These are phyloP conservation scores for Ophiosphaerella korrae DNA, from an alignment of 2,329 filamentous ascomycete species.

Conservation along the genomic window DNA sequence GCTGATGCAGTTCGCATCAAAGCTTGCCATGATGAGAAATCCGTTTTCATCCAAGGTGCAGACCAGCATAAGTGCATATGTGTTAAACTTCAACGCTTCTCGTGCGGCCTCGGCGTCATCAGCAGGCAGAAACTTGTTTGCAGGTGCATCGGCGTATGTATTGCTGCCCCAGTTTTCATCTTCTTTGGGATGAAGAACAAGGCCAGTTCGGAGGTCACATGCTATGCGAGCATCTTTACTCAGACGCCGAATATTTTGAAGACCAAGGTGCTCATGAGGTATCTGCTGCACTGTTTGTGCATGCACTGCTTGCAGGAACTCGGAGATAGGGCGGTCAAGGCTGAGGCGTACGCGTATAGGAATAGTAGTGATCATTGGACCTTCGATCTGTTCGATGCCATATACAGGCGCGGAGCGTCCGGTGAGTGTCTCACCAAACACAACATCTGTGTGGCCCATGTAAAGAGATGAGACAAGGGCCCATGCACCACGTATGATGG, in stretches of 20 bases:
- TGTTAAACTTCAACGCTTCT: slow-evolving; percentile 63
- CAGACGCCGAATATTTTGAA: slow-evolving; percentile 62
- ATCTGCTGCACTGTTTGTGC: slow-evolving; percentile 62
- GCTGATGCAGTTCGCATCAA: slow-evolving; percentile 65
- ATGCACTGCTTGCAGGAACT: slow-evolving; percentile 64
- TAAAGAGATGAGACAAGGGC: slow-evolving; percentile 62
- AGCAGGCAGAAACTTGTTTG: slow-evolving; percentile 60
- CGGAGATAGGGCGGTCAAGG: slow-evolving; percentile 49
- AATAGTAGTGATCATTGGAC: slow-evolving; percentile 66
- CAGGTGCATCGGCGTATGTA: slow-evolving; percentile 44
- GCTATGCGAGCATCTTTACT: slow-evolving; percentile 42
- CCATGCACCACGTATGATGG: slow-evolving; percentile 65
- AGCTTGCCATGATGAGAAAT: slow-evolving; percentile 66
- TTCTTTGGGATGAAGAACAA: slow-evolving; percentile 47
- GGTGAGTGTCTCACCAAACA: slow-evolving; percentile 65
- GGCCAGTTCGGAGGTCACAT: slow-evolving; percentile 43
- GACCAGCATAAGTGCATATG: slow-evolving; percentile 68
- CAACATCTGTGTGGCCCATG: slow-evolving; percentile 58
- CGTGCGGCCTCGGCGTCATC: slow-evolving; percentile 63
- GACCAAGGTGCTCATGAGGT: slow-evolving; percentile 67
- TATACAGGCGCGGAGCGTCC: slow-evolving; percentile 57
- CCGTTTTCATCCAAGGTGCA: slow-evolving; percentile 63
- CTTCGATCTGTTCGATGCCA: slow-evolving; percentile 61
- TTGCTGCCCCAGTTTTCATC: slow-evolving; percentile 25
- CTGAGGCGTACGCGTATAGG: slow-evolving; percentile 59